phyloP scores from a whole-genome alignment of 1,284 basidiomycete genomes.

The Mrakiaceae sp. region DNA sequence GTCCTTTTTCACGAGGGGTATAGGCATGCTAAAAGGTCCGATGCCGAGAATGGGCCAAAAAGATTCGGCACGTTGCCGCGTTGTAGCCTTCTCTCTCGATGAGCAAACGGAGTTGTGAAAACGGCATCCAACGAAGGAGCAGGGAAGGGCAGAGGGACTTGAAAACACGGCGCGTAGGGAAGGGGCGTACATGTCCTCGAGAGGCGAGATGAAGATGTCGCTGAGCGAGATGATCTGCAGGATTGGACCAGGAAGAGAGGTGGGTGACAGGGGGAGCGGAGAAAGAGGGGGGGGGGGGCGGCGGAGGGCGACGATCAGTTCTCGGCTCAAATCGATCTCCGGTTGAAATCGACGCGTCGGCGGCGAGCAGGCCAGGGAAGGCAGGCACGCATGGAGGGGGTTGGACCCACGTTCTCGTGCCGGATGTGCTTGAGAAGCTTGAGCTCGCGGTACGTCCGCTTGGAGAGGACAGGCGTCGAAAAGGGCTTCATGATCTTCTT shows the following conservation, averaged over 20 bases:
- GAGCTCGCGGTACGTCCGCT: slow-evolving; percentile 94
- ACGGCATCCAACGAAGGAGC: too few species aligned
- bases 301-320: not conserved
- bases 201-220: slow-evolving; percentile 97
- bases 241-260: slow-evolving; percentile 12
- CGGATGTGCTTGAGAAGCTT: slow-evolving; percentile 98
- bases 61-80: too few species aligned
- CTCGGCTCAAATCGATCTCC: too few species aligned
- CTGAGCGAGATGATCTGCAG: slow-evolving; percentile 89
- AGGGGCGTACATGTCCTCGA: slow-evolving; percentile 75
- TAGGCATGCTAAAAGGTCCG: too few species aligned
- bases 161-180: slow-evolving; percentile 16
- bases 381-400: not conserved
- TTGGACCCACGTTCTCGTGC: slow-evolving; percentile 75
- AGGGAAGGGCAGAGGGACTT: too few species aligned
- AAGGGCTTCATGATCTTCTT: slow-evolving; percentile 99
- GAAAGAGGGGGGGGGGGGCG: not conserved
- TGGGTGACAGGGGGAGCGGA: not conserved
- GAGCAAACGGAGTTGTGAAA: too few species aligned
- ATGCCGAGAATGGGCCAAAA: too few species aligned
- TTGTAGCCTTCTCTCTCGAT: too few species aligned
- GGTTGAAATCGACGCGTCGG: not conserved
- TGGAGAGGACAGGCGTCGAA: slow-evolving; percentile 93
- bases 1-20: too few species aligned
- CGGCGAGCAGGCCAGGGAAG: not conserved